Evolutionary conservation across 2,329 filamentous ascomycete species (phyloP).

Genomic region (Talaromyces pinophilus): DNA sequence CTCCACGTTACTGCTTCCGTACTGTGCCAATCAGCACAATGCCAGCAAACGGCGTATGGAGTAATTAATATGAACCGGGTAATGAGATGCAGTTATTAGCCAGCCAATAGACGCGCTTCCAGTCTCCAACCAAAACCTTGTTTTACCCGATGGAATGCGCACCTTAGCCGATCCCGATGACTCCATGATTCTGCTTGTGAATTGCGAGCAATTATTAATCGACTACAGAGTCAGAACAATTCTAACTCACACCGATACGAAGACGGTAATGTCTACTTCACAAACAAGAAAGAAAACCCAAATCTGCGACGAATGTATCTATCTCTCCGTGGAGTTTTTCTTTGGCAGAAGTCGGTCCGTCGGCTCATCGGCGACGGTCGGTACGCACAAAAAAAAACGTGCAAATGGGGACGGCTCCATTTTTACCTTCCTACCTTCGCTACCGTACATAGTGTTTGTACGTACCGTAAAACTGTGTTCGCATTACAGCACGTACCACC

Average conservation of each 20-base stretch:
- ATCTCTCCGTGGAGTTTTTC: slow-evolving; percentile 12
- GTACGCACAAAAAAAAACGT: slow-evolving; percentile 4
- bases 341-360: neutral
- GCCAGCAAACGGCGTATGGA: neutral
- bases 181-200: neutral
- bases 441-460: neutral
- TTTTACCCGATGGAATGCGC: slow-evolving; percentile 2
- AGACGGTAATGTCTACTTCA: neutral
- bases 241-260: neutral
- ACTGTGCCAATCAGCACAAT: neutral
- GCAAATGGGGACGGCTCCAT: neutral
- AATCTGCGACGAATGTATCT: neutral
- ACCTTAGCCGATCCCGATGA: slow-evolving; percentile 16
- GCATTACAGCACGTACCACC: neutral
- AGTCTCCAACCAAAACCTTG: neutral
- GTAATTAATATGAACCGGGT: neutral
- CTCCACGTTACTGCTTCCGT: neutral
- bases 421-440: neutral
- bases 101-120: neutral
- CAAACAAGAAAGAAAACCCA: neutral
- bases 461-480: neutral
- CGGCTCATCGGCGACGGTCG: slow-evolving; percentile 5
- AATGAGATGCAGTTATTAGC: neutral
- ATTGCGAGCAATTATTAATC: neutral
- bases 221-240: neutral